Evolutionary conservation across 257 asterid species (phyloP), one percentile per base, ranked within the genome.

Genomic region (Solanum etuberosum): DNA sequence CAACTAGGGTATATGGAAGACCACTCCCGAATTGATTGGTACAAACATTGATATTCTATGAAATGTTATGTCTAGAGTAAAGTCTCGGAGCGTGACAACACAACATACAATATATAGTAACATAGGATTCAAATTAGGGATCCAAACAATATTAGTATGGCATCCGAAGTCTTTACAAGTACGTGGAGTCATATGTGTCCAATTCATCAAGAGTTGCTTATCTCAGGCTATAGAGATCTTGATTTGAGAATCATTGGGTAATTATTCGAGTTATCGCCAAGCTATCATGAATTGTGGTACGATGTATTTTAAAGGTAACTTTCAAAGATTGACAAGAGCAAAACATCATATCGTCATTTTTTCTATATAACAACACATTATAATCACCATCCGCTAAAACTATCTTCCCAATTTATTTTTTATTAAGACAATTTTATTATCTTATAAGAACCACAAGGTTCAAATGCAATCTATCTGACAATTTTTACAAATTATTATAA

Each of bases 181-280:
- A 32, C 16, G 40, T 88, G 90, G 84, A 54, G 48, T 90, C 92
- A 12, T 85, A 87, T 63, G 89, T 87, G 35, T 87, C 88, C 7
- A 78, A 73, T 18, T 54, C 86, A 20, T 90, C 91, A n/a, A 63
- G 91, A 67, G 21, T 73, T 61, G 85, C 88, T 27, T 90, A 85
- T 51, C n/a, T 87, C 7, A 88, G 88, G 57, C 31, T 88, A 90
- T 65, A 90, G 92, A 67, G 92, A 90, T 38, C 87, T 88, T 59
- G 89, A 90, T 16, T 78, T 90, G 42, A 88, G 90, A 40, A 80
- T 43, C 34, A 51, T 61, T 57, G 15, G 78, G 18, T 4, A 86
- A 84, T 38, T 16, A 15, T 14, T 71, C 88, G 2, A 86, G 86
- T 18, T 90, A 88, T 88, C 48, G 40, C 20, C 77, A 87, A 18